These are phyloP conservation scores for Oemleria cerasiformis DNA, from an alignment of 306 rosid genomes.

Conservation along the genomic window DNA sequence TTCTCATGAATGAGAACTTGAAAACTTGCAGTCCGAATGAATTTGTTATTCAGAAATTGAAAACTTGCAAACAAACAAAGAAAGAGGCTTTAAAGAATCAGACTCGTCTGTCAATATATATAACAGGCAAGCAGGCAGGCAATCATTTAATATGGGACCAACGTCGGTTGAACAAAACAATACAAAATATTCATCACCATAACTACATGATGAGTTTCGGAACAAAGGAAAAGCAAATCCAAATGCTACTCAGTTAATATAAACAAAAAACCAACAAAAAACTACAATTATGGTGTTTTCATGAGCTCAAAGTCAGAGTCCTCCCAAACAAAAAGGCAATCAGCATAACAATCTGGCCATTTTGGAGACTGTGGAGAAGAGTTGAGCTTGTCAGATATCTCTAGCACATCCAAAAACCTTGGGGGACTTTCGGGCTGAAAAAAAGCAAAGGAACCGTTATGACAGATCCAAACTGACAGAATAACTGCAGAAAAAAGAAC, in stretches of 20 bases:
- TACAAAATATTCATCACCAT: neutral
- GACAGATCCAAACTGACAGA: neutral
- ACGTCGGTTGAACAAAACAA: too few species aligned
- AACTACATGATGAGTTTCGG: neutral
- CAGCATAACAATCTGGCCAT: neutral
- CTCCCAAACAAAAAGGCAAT: conserved; percentile 3
- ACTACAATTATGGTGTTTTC: neutral
- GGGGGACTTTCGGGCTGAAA: neutral
- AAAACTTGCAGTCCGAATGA: too few species aligned
- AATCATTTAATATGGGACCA: too few species aligned
- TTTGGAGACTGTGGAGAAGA: neutral
- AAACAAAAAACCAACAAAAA: neutral
- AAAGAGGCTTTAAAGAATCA: too few species aligned
- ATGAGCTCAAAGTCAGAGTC: conserved; percentile 1
- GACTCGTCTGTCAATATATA: too few species aligned
- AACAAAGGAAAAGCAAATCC: neutral
- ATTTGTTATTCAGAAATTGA: too few species aligned
- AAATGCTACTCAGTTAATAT: neutral
- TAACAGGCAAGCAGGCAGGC: too few species aligned
- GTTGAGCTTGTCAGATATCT: neutral
- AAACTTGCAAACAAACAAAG: too few species aligned
- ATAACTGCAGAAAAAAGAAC: neutral
- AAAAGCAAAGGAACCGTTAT: neutral
- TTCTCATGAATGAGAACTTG: too few species aligned
- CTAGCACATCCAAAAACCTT: neutral